Evolutionary conservation across 2,329 filamentous ascomycete genomes (phyloP).

Genomic region (Delphinella strobiligena): DNA sequence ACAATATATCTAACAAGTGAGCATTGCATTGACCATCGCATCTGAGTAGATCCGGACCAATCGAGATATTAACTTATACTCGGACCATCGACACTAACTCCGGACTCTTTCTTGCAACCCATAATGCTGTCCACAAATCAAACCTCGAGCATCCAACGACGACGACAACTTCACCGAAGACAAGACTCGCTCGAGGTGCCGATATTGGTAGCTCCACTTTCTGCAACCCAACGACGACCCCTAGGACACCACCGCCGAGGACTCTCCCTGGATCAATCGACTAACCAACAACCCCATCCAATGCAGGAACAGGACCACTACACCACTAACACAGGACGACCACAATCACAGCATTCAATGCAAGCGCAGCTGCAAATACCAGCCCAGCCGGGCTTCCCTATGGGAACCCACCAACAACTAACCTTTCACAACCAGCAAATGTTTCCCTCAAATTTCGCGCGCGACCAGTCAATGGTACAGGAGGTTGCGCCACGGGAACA

Average conservation of each 20-base stretch:
- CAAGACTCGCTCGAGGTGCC: constrained; percentile 77
- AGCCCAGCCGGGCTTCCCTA: constrained; percentile 59
- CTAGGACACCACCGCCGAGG: constrained; percentile 59
- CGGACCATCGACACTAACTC: constrained; percentile 30
- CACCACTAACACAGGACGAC: constrained; percentile 46
- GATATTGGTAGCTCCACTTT: constrained; percentile 53
- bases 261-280: constrained; percentile 69
- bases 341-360: constrained; percentile 71
- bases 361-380: constrained; percentile 81
- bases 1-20: constrained; percentile 23
- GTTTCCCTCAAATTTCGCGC: constrained; percentile 16
- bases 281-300: constrained; percentile 31
- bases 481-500: constrained; percentile 11
- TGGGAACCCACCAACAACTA: constrained; percentile 38
- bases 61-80: constrained; percentile 20
- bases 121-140: constrained; percentile 68
- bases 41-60: constrained; percentile 17
- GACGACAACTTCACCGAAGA: constrained; percentile 67
- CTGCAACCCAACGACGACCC: constrained; percentile 38
- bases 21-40: constrained; percentile 1
- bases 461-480: constrained; percentile 12
- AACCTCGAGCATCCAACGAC: constrained; percentile 59
- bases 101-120: constrained; percentile 45
- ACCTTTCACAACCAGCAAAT: constrained; percentile 24
- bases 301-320: constrained; percentile 30